These are phyloP conservation scores for Alternaria ventricosa DNA, from an alignment of 2,329 filamentous ascomycete genomes.

Conservation along the genomic window DNA sequence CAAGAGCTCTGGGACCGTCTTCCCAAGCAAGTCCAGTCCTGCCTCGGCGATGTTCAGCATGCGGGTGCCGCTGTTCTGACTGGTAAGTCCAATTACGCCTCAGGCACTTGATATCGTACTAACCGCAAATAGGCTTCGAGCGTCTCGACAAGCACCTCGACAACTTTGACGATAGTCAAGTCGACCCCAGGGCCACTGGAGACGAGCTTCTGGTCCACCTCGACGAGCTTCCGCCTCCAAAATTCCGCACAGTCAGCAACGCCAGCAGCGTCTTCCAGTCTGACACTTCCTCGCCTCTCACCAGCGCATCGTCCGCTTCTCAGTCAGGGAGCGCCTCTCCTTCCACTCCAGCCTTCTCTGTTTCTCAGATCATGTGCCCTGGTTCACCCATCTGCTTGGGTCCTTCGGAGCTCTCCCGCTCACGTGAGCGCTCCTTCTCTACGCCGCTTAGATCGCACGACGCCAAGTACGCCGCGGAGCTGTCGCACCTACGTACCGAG, in stretches of 20 bases:
- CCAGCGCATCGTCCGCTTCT: constrained; percentile 31
- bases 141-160: constrained; percentile 38
- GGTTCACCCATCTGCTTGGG: constrained; percentile 42
- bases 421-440: constrained; percentile 43
- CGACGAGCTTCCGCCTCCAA: constrained; percentile 33
- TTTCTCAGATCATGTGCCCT: constrained; percentile 30
- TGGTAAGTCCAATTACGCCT: constrained; percentile 35
- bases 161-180: constrained; percentile 15
- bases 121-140: constrained; percentile 34
- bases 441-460: constrained; percentile 44
- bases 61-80: constrained; percentile 56
- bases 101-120: constrained; percentile 15
- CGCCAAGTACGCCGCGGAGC: constrained; percentile 43
- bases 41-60: constrained; percentile 49
- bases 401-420: constrained; percentile 16
- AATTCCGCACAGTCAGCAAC: constrained; percentile 36
- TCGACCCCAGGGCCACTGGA: constrained; percentile 23
- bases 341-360: constrained; percentile 22
- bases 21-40: constrained; percentile 42
- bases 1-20: constrained; percentile 47
- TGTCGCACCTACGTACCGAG: constrained; percentile 49
- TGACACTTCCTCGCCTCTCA: constrained; percentile 31
- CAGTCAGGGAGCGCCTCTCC: constrained; percentile 36
- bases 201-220: constrained; percentile 34
- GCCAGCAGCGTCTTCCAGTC: constrained; percentile 40